These are phyloP conservation scores for Colletotrichum cordylinicola DNA, from an alignment of 2,329 filamentous ascomycete species.

Conservation along the genomic window DNA sequence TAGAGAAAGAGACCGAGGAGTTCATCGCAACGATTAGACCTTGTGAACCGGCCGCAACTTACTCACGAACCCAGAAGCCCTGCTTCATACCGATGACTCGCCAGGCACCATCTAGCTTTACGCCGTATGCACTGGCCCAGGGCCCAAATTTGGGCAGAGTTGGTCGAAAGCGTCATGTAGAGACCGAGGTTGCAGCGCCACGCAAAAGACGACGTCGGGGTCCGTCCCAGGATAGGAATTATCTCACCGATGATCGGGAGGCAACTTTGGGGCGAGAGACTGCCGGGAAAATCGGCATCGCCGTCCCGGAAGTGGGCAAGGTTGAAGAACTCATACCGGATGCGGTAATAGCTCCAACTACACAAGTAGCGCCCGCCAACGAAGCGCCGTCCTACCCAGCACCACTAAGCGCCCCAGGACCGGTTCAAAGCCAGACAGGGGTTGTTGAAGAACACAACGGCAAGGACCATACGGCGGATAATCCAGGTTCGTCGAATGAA, in stretches of 20 bases:
- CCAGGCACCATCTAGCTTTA: not conserved
- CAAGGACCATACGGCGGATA: not conserved
- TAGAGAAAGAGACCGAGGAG: not conserved
- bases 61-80: not conserved
- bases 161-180: not conserved
- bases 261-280: not conserved
- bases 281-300: rapidly evolving
- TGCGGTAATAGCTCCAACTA: rapidly evolving
- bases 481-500: rapidly evolving
- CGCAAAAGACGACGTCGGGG: not conserved
- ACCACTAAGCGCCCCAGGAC: rapidly evolving
- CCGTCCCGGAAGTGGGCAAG: not conserved
- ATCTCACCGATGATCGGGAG: not conserved
- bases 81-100: not conserved
- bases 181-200: rapidly evolving
- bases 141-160: not conserved
- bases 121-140: too few relatives aligned
- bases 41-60: not conserved
- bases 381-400: rapidly evolving
- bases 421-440: not conserved
- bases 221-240: not conserved
- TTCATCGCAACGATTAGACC: not conserved
- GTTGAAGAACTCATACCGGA: not conserved
- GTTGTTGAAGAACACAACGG: not conserved
- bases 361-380: not conserved